These are phyloP conservation scores for Trapa incisa DNA, from an alignment of 345 rosid genomes.

Conservation along the genomic window DNA sequence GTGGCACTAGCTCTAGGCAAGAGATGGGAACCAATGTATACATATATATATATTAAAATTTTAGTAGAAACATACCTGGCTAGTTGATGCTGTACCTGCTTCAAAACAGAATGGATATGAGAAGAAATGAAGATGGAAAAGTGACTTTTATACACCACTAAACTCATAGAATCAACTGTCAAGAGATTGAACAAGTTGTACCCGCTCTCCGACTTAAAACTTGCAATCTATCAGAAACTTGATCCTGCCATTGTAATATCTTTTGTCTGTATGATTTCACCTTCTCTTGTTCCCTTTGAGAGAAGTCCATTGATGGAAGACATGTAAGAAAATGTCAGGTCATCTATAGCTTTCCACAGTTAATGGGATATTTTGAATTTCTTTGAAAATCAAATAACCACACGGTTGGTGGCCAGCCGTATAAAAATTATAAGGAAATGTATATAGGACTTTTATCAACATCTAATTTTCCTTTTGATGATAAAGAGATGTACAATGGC, in stretches of 20 bases:
- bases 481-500: no score
- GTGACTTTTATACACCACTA: constrained; percentile 5
- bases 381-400: no score
- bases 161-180: neutral
- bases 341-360: no score
- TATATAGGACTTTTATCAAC: no score
- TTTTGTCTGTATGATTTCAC: constrained; percentile 71
- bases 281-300: constrained; percentile 61
- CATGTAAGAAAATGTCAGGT: neutral
- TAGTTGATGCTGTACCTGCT: constrained; percentile 49
- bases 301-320: neutral
- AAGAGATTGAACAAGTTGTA: constrained; percentile 6
- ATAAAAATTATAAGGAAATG: no score
- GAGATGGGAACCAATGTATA: neutral
- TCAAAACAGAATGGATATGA: constrained; percentile 4
- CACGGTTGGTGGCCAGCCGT: no score
- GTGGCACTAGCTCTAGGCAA: neutral
- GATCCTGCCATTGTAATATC: constrained; percentile 83
- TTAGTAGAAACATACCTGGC: constrained; percentile 35
- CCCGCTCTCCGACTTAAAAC: constrained; percentile 53
- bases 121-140: neutral
- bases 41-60: neutral
- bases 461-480: no score
- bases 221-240: constrained; percentile 77
- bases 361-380: no score